A percentile compares a stretch with the other conserved stretches of the same genome.
phyloP scores from a whole-genome alignment of 371 early-diverging fungal genomes.

The Smittium mucronatum region DNA sequence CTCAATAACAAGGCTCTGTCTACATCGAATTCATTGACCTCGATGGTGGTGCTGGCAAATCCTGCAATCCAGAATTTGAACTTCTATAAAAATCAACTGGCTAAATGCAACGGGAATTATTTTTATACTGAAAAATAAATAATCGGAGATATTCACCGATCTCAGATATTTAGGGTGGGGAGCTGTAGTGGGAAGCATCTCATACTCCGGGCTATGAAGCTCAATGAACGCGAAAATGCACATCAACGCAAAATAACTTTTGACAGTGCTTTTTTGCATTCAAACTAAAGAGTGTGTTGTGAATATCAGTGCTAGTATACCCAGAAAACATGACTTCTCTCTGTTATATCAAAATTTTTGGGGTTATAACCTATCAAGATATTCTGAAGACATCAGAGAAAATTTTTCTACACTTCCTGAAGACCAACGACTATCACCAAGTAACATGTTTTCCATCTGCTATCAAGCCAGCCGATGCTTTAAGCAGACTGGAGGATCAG shows the following conservation, averaged over 20 bases:
- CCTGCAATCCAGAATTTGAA: constrained; percentile 4
- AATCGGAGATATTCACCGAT: neutral
- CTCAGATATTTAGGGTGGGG: neutral
- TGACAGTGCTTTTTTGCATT: neutral
- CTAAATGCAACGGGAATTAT: neutral
- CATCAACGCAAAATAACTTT: neutral
- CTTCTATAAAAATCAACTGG: neutral
- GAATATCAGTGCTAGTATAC: neutral
- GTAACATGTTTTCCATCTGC: neutral
- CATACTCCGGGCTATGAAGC: neutral
- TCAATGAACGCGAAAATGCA: neutral
- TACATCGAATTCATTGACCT: neutral
- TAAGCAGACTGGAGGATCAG: neutral
- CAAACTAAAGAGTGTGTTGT: neutral
- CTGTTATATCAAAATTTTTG: neutral
- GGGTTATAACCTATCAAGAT: neutral
- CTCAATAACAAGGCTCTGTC: neutral
- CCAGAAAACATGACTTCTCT: neutral
- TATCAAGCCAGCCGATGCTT: neutral
- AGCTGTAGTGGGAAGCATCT: neutral
- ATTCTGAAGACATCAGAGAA: neutral
- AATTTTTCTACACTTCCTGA: neutral
- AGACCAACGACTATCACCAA: neutral
- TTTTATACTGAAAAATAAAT: neutral
- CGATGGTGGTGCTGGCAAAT: neutral